Percentiles rank a stretch among this genome's conserved stretches.
These are phyloP conservation scores for Tricholoma matsutake DNA, from an alignment of 768 basidiomycete genomes.

Conservation along the genomic window DNA sequence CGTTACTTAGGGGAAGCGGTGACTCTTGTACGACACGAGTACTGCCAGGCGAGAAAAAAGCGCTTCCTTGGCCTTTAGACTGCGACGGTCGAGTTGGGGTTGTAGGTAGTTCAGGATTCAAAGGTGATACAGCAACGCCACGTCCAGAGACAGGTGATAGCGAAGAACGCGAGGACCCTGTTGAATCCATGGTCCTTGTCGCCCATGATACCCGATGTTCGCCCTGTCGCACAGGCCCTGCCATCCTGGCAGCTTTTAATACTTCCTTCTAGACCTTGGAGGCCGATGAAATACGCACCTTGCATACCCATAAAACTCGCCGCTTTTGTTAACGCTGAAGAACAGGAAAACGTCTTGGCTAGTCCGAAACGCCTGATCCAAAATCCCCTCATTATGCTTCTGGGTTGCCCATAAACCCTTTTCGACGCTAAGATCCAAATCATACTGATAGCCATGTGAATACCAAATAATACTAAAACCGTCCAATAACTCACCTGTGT, in stretches of 20 bases:
- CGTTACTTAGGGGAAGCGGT: conserved; percentile 29
- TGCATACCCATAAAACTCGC: conserved; percentile 93
- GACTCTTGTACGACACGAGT: conserved; percentile 41
- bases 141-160: conserved; percentile 18
- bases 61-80: neutral
- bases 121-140: neutral
- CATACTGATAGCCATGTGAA: conserved; percentile 43
- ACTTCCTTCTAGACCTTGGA: neutral
- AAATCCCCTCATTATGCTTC: conserved; percentile 83
- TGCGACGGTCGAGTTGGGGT: conserved; percentile 4
- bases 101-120: conserved; percentile 5
- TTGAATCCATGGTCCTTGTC: conserved; percentile 34
- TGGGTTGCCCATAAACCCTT: conserved; percentile 90
- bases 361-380: conserved; percentile 93
- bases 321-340: conserved; percentile 91
- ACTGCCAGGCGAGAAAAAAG: conserved; percentile 37
- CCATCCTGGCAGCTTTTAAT: conserved; percentile 51
- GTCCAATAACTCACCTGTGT: conserved; percentile 54
- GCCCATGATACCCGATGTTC: conserved; percentile 60
- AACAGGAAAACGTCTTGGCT: conserved; percentile 84
- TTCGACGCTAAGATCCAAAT: conserved; percentile 77
- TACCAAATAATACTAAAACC: too few species aligned
- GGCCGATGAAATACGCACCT: conserved; percentile 41
- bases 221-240: conserved; percentile 53
- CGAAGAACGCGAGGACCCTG: conserved; percentile 28